phyloP scores from a whole-genome alignment of 1,284 basidiomycete genomes.

The Ustilago loliicola region DNA sequence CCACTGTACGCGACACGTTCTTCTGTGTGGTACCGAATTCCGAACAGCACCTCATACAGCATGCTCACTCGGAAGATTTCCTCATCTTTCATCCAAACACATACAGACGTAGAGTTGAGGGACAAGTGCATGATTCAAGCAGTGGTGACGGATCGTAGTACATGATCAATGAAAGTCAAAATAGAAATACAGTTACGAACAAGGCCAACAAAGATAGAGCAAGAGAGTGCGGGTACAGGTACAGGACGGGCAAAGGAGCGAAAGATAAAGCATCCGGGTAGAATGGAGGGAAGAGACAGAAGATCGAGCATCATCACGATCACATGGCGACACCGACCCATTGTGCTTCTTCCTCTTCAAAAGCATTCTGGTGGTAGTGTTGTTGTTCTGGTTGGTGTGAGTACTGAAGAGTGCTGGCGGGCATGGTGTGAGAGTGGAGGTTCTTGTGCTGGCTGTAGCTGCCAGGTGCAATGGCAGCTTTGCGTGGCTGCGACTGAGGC shows the following conservation, averaged over 20 bases:
- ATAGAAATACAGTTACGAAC: slow-evolving; percentile 20
- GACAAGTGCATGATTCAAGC: slow-evolving; percentile 5
- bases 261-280: neutral
- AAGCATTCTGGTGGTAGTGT: slow-evolving; percentile 5
- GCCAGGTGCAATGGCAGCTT: slow-evolving; percentile 26
- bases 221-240: slow-evolving; percentile 8
- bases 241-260: neutral
- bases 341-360: slow-evolving; percentile 31
- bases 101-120: neutral
- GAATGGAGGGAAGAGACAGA: slow-evolving; percentile 5
- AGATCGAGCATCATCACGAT: slow-evolving; percentile 13
- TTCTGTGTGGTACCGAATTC: slow-evolving; percentile 4
- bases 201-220: neutral
- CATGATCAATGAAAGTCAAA: neutral
- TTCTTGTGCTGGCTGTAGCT: slow-evolving; percentile 33
- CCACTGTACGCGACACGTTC: slow-evolving; percentile 48
- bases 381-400: slow-evolving; percentile 7
- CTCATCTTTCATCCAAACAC: neutral
- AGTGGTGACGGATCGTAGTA: slow-evolving; percentile 6
- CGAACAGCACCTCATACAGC: too few relatives aligned
- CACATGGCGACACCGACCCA: slow-evolving; percentile 54
- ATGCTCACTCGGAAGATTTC: neutral
- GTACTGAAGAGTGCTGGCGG: slow-evolving; percentile 5
- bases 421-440: slow-evolving; percentile 11
- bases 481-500: slow-evolving; percentile 29